Percentiles rank a stretch among this genome's conserved stretches.
These are phyloP conservation scores for Zygosaccharomyces pseudobailii DNA, from an alignment of 1,139 yeast genomes.

Conservation along the genomic window DNA sequence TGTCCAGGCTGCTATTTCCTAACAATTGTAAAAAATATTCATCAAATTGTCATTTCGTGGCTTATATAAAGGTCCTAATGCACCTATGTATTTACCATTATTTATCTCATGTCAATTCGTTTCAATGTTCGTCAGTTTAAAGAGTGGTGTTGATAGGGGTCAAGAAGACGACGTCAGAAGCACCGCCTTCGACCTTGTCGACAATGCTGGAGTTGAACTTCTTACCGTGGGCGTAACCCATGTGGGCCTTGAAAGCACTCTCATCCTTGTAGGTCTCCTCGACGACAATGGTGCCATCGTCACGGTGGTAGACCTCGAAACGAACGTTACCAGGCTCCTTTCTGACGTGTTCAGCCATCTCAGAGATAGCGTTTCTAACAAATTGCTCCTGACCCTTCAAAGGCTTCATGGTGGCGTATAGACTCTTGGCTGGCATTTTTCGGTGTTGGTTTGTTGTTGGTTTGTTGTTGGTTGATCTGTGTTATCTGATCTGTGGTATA, in stretches of 20 bases:
- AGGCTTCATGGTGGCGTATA: conserved; percentile 2
- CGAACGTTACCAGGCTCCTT: conserved; percentile 4
- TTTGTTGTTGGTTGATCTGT: not conserved
- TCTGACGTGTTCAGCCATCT: conserved; percentile 3
- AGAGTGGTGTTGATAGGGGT: not conserved
- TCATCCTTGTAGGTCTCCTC: conserved; percentile 5
- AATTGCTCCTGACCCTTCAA: not conserved
- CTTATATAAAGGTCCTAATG: not conserved
- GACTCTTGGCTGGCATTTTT: conserved; percentile 1
- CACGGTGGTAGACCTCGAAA: conserved; percentile 1
- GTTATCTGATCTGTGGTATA: not conserved
- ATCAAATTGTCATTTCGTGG: not conserved
- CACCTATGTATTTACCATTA: not conserved
- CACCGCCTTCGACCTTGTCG: conserved; percentile 4
- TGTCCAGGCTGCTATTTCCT: too few relatives aligned
- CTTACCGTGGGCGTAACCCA: conserved; percentile 4
- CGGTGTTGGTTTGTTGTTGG: not conserved
- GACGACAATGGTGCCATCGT: not conserved
- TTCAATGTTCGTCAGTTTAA: not conserved
- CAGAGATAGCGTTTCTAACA: not conserved
- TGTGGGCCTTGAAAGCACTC: conserved; percentile 4
- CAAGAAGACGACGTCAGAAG: conserved; percentile 1
- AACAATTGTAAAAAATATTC: not conserved
- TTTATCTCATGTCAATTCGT: not conserved
- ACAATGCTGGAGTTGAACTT: conserved; percentile 2